A percentile compares a stretch with the other conserved stretches of the same genome.
phyloP scores from a whole-genome alignment of 2,329 filamentous ascomycete genomes.

The Monilinia aucupariae region DNA sequence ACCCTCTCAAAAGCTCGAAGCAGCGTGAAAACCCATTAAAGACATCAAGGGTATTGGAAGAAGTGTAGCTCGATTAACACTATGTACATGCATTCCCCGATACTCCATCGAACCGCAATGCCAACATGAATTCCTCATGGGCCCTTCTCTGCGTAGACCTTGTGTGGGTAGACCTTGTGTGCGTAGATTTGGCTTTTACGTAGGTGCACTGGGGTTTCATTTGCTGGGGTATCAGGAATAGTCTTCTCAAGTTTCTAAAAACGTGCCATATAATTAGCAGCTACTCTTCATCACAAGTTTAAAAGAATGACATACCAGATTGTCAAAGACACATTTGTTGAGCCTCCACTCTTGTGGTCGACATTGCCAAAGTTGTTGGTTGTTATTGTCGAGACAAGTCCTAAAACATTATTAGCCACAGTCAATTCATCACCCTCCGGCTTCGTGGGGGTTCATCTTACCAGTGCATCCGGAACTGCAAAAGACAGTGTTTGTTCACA shows the following conservation, averaged over 20 bases:
- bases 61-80: not conserved
- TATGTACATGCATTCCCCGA: slow-evolving; percentile 16
- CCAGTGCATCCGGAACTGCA: slow-evolving; percentile 87
- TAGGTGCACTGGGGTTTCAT: slow-evolving; percentile 68
- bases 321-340: slow-evolving; percentile 94
- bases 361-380: slow-evolving; percentile 97
- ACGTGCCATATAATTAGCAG: not conserved
- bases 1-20: too few species aligned
- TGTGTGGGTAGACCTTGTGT: too few species aligned
- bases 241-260: slow-evolving; percentile 72
- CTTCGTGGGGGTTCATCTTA: not conserved
- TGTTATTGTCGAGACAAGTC: slow-evolving; percentile 94
- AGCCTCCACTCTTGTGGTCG: slow-evolving; percentile 79
- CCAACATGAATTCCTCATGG: slow-evolving; percentile 1
- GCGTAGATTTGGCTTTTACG: slow-evolving; percentile 53
- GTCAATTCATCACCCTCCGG: not conserved
- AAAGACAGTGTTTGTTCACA: slow-evolving; percentile 89
- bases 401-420: not conserved
- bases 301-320: slow-evolving; percentile 62
- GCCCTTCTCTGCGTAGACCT: slow-evolving; percentile 36
- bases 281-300: not conserved
- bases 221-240: slow-evolving; percentile 67
- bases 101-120: not conserved
- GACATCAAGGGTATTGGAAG: too few species aligned
- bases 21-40: too few species aligned